Evolutionary conservation across 202 grass and related monocot genomes (phyloP).

Genomic region (Schoenoplectus triqueter): DNA sequence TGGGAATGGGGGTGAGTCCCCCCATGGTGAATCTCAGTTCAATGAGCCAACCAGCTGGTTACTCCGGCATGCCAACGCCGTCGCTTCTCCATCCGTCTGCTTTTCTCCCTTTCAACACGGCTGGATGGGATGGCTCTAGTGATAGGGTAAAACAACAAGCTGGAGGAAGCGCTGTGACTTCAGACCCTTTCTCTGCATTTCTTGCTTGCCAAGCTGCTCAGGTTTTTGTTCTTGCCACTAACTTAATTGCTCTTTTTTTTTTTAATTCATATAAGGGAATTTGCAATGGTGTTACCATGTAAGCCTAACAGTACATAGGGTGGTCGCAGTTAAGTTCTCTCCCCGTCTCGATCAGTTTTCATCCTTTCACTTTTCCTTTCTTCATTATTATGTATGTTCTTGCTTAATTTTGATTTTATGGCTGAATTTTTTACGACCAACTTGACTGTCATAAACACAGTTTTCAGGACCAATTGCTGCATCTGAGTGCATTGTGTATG

Average conservation of each 20-base stretch:
- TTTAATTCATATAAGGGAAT: neutral
- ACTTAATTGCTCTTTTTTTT: neutral
- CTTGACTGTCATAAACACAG: neutral
- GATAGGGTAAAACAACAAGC: constrained; percentile 36
- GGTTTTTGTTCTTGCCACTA: constrained; percentile 11
- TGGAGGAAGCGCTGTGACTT: constrained; percentile 22
- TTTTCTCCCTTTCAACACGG: constrained; percentile 43
- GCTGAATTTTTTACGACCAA: neutral
- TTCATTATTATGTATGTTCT: neutral
- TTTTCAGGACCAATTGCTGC: neutral
- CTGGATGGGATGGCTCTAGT: constrained; percentile 31
- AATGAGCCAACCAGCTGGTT: constrained; percentile 41
- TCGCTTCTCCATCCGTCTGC: constrained; percentile 46
- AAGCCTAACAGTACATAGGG: no score
- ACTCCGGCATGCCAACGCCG: constrained; percentile 44
- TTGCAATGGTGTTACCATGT: neutral
- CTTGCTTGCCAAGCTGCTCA: constrained; percentile 61
- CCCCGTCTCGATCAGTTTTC: no score
- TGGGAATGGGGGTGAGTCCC: constrained; percentile 48
- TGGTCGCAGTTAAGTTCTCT: no score
- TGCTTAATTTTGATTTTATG: neutral
- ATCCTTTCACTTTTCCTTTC: neutral
- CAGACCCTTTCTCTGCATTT: constrained; percentile 59
- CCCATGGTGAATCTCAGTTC: constrained; percentile 66
- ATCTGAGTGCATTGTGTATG: neutral